These are phyloP conservation scores for Testicularia cyperi DNA, from an alignment of 1,284 basidiomycete species.

Conservation along the genomic window DNA sequence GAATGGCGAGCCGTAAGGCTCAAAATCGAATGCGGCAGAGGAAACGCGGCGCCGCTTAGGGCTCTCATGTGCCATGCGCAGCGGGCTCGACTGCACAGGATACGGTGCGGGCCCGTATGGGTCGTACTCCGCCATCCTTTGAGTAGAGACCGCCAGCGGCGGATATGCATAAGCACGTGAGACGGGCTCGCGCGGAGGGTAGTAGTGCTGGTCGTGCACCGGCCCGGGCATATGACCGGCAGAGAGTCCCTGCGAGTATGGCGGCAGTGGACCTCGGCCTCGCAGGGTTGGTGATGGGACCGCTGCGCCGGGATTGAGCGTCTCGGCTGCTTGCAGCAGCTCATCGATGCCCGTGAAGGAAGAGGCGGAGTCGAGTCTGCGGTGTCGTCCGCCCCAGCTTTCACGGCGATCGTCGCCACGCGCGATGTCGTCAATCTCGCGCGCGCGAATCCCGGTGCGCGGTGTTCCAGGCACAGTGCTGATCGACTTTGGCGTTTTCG, in stretches of 20 bases:
- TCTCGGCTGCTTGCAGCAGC: constrained; percentile 57
- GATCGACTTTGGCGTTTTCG: constrained; percentile 29
- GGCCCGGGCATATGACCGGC: too few relatives aligned
- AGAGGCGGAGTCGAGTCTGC: constrained; percentile 28
- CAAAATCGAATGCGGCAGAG: constrained; percentile 38
- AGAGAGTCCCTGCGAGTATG: constrained; percentile 9
- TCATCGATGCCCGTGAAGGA: constrained; percentile 57
- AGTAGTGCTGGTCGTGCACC: constrained; percentile 11
- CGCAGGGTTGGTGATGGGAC: constrained; percentile 23
- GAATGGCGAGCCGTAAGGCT: constrained; percentile 38
- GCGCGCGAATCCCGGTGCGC: constrained; percentile 22
- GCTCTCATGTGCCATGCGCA: constrained; percentile 44
- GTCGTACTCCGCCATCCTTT: constrained; percentile 18
- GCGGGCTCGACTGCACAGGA: constrained; percentile 28
- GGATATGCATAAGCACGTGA: constrained; percentile 22
- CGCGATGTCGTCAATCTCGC: constrained; percentile 24
- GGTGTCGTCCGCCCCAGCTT: constrained; percentile 28
- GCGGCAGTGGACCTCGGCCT: constrained; percentile 8
- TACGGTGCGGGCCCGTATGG: constrained; percentile 12
- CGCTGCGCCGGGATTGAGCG: constrained; percentile 45
- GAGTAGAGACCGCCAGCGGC: constrained; percentile 19
- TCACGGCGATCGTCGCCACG: constrained; percentile 26
- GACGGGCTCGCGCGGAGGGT: constrained; percentile 17
- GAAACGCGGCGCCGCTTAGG: constrained; percentile 56
- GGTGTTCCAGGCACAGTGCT: constrained; percentile 26